These are phyloP conservation scores for Aphanomyces invadans DNA, from an alignment of 352 stramenopile genomes.

Conservation along the genomic window DNA sequence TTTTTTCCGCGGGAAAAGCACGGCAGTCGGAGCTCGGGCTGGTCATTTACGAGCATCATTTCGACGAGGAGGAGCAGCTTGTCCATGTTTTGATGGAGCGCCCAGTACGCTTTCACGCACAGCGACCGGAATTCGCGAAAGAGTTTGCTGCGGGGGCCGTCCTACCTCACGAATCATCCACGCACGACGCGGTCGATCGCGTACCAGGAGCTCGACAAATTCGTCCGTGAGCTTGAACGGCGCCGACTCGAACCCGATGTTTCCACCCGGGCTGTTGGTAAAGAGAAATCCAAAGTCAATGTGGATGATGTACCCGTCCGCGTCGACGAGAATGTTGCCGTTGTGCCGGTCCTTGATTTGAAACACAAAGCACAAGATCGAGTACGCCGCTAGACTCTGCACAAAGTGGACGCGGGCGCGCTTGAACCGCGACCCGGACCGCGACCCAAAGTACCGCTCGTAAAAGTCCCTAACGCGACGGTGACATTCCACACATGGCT, in stretches of 20 bases:
- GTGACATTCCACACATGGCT: too few relatives aligned
- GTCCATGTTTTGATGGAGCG: conserved; percentile 57
- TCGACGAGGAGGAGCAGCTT: conserved; percentile 80
- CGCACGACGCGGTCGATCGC: conserved; percentile 64
- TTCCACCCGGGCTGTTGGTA: conserved; percentile 92
- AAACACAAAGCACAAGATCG: conserved; percentile 78
- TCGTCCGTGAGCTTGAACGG: conserved; percentile 85
- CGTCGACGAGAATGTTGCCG: conserved; percentile 83
- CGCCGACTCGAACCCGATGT: conserved; percentile 73
- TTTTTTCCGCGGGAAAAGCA: conserved; percentile 70
- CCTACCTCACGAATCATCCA: conserved; percentile 63
- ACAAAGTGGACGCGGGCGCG: conserved; percentile 81
- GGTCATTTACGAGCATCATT: conserved; percentile 46
- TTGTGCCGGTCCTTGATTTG: conserved; percentile 89
- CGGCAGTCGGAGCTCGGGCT: conserved; percentile 27
- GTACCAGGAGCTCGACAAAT: conserved; percentile 68
- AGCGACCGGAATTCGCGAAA: conserved; percentile 78
- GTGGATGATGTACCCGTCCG: conserved; percentile 75
- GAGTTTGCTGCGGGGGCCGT: conserved; percentile 49
- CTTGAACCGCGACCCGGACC: conserved; percentile 57
- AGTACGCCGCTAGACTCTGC: conserved; percentile 56
- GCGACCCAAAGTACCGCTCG: conserved; percentile 82
- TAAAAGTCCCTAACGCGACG: conserved; percentile 94
- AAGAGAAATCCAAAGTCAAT: conserved; percentile 88
- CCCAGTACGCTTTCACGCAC: conserved; percentile 80